Evolutionary conservation across 2,329 filamentous ascomycete genomes (phyloP).

Genomic region (Aphanocladium album): DNA sequence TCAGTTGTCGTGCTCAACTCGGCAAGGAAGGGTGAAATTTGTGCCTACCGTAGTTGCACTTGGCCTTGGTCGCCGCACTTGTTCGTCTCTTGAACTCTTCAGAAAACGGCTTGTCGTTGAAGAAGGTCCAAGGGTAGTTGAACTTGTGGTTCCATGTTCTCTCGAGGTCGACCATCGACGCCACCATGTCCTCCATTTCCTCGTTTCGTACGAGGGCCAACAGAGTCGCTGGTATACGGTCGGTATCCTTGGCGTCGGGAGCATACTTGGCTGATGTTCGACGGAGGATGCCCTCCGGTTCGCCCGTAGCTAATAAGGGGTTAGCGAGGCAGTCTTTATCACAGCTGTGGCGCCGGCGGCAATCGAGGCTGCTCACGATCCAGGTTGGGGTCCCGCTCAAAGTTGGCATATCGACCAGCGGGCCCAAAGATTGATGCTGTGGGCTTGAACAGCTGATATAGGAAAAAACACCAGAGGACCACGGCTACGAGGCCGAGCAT

Average conservation of each 20-base stretch:
- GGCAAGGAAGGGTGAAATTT: not conserved
- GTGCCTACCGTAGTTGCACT: constrained; percentile 71
- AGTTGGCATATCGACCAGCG: constrained; percentile 45
- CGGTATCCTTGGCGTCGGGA: constrained; percentile 66
- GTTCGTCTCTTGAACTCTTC: constrained; percentile 89
- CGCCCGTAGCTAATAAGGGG: constrained; percentile 62
- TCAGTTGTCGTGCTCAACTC: constrained; percentile 8
- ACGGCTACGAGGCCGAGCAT: constrained; percentile 68
- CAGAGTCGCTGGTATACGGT: constrained; percentile 89
- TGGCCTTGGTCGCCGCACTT: constrained; percentile 76
- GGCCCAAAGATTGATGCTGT: constrained; percentile 40
- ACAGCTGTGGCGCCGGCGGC: not conserved
- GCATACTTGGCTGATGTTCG: constrained; percentile 74
- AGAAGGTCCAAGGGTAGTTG: constrained; percentile 99
- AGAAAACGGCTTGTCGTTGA: constrained; percentile 92
- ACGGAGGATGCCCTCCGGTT: constrained; percentile 72
- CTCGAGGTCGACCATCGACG: constrained; percentile 88
- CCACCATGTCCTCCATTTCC: constrained; percentile 77
- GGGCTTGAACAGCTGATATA: constrained; percentile 67
- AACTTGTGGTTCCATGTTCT: constrained; percentile 97
- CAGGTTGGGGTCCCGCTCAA: constrained; percentile 76
- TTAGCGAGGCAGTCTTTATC: constrained; percentile 14
- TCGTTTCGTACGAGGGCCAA: constrained; percentile 89
- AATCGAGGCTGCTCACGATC: constrained; percentile 60
- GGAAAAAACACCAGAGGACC: constrained; percentile 70